phyloP scores from a whole-genome alignment of 495 filamentous ascomycete species.

The Halenospora varia region DNA sequence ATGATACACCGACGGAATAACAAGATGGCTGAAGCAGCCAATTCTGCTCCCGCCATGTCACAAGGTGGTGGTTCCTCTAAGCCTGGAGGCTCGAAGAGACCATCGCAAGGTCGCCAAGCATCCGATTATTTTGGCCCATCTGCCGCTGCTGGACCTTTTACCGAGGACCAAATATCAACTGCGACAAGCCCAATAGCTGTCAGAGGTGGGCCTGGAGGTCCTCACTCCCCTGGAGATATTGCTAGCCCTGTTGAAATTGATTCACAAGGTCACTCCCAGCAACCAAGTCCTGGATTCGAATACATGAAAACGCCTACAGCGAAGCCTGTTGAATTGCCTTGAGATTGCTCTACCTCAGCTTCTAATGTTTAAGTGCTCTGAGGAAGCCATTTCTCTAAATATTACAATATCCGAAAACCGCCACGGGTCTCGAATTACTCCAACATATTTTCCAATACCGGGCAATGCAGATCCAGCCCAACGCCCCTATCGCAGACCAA shows the following conservation, averaged over 20 bases:
- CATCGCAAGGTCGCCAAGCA: slow-evolving; percentile 1
- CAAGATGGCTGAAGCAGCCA: not conserved
- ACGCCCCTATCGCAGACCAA: slow-evolving; percentile 10
- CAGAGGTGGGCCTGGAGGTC: slow-evolving; percentile 16
- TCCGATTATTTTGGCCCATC: slow-evolving; percentile 23
- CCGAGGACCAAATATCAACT: slow-evolving; percentile 1
- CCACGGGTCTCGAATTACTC: slow-evolving; percentile 6
- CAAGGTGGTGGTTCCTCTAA: slow-evolving; percentile 2
- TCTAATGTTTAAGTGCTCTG: not conserved
- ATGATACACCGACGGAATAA: slow-evolving; percentile 12
- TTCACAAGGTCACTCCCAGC: slow-evolving; percentile 9
- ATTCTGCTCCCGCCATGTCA: slow-evolving; percentile 4
- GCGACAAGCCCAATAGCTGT: not conserved
- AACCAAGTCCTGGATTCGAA: slow-evolving; percentile 9
- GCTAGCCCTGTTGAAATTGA: slow-evolving; percentile 23
- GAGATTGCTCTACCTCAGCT: not conserved
- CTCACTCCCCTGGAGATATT: slow-evolving; percentile 21
- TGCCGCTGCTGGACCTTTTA: slow-evolving; percentile 19
- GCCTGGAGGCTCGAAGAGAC: not conserved
- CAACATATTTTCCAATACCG: slow-evolving; percentile 7
- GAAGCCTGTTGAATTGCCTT: slow-evolving; percentile 16
- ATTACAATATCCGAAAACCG: slow-evolving; percentile 12
- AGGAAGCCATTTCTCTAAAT: not conserved
- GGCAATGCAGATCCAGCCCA: slow-evolving; percentile 7
- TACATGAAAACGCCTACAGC: not conserved